Evolutionary conservation across 164 flowering plant species (phyloP).

Genomic region (Echeveria elegans): DNA sequence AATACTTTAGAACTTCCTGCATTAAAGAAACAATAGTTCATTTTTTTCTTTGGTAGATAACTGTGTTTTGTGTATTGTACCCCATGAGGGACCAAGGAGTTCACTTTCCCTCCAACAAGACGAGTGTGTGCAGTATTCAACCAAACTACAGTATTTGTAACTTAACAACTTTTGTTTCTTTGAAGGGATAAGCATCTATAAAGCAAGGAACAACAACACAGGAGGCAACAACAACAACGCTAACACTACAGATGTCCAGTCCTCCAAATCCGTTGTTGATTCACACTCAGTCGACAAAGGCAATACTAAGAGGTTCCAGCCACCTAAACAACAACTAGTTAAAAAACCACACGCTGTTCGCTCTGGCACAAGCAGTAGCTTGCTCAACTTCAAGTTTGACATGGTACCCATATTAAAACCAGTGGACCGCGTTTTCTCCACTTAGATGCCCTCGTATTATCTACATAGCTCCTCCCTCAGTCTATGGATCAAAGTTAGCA

Average conservation of each 20-base stretch:
- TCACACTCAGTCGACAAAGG: slow-evolving; percentile 17
- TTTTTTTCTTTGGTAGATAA: too few relatives aligned
- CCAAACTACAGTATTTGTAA: not conserved
- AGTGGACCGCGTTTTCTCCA: slow-evolving; percentile 33
- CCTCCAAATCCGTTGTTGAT: slow-evolving; percentile 30
- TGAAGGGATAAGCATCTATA: slow-evolving; percentile 68
- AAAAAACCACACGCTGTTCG: slow-evolving; percentile 11
- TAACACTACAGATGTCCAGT: slow-evolving; percentile 28
- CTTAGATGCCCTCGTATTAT: slow-evolving; percentile 9
- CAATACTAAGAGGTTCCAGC: not conserved
- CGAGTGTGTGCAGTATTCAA: not conserved
- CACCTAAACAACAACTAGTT: slow-evolving; percentile 6
- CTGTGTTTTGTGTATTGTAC: too few relatives aligned
- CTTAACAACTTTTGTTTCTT: slow-evolving; percentile 7
- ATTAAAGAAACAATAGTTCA: too few relatives aligned
- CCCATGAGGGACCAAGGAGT: not conserved
- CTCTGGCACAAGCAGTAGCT: slow-evolving; percentile 30
- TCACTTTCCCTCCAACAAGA: not conserved
- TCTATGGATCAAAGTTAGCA: not conserved
- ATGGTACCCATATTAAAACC: slow-evolving; percentile 30
- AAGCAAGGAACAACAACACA: slow-evolving; percentile 52
- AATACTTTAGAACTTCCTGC: too few relatives aligned
- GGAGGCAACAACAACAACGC: slow-evolving; percentile 34
- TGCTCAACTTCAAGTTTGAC: slow-evolving; percentile 44
- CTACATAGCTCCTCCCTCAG: not conserved